Base-by-base conservation (phyloP, 1,139 yeast species). In the Arxiozyma slooffiae region DNA sequence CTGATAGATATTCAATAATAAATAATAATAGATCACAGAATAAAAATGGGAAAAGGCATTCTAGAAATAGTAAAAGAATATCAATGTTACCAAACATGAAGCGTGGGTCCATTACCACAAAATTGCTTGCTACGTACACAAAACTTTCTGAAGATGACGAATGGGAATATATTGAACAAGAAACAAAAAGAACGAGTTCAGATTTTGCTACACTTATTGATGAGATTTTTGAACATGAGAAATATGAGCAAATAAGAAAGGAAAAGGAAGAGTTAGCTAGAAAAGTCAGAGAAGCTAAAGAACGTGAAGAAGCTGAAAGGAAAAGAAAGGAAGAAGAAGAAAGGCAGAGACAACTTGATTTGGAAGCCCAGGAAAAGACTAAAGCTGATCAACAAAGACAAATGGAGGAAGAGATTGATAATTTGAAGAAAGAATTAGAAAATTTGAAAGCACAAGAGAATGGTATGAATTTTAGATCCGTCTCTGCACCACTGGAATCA, bases 191-290 rank as follows among this genome's bases (percentile, higher is more conserved):
- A 67, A 82, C 89, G 1, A 80, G 87, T 38, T 82, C 87, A 14
- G 85, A 85, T 52, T 84, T 84, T 71, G 92, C 89, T 11, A 77
- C 84, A 4, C 71, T 84, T 47, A 82, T 88, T 72, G 90, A 84
- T 67, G 81, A 80, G 64, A 79, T 84, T 53, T 84, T 84, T 69
- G 83, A 79, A 56, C 79, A 80, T 61, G 79, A 79, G 57, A 76
- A 76, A 58, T 79, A 76, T 52, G 85, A 80, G 55, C 81, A 77
- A 59, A 70, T 67, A 3, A 67, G 85, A 75, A 63, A 73, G 64
- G 68, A 74, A 73, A 77, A 66, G 71, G 75, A 67, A 75, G 71
- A 71, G 68, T 56, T 71, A 68, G 67, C 68, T 52, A 58, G 67
- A 49, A 62, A 62, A 49, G 65, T 64, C 20, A 56, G 72, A 70